Evolutionary conservation across 108 stramenopile genomes (phyloP).

Genomic region (Nitzschia inconspicua): DNA sequence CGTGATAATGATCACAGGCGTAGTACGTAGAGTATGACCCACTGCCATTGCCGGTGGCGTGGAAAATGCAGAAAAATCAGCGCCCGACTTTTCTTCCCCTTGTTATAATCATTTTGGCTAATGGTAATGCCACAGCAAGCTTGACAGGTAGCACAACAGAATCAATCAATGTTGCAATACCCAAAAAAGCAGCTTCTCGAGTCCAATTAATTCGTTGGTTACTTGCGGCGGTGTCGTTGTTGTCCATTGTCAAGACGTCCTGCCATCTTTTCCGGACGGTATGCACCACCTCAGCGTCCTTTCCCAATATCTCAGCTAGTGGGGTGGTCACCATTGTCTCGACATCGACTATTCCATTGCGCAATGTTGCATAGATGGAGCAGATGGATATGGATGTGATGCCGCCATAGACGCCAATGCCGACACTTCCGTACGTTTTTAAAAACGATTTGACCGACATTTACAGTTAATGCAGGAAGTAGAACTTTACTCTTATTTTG

Average conservation of each 20-base stretch:
- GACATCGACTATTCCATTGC: neutral
- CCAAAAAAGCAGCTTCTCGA: conserved; percentile 5
- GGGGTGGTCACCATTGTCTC: too few relatives aligned
- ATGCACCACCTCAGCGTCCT: conserved; percentile 1
- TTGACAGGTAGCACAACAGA: conserved; percentile 5
- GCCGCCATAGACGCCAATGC: neutral
- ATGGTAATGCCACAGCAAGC: neutral
- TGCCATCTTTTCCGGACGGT: neutral
- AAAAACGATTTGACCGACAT: conserved; percentile 6
- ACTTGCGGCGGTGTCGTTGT: neutral
- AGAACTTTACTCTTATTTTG: too few relatives aligned
- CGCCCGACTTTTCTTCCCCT: too few relatives aligned
- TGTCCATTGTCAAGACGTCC: neutral
- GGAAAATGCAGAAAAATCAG: too few relatives aligned
- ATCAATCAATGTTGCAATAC: conserved; percentile 1
- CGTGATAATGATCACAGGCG: too few relatives aligned
- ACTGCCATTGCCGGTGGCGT: too few relatives aligned
- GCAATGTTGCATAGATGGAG: neutral
- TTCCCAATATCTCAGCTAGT: neutral
- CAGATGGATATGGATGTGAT: neutral
- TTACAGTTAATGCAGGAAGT: too few relatives aligned
- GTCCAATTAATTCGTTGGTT: neutral
- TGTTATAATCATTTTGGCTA: too few relatives aligned
- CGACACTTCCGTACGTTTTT: neutral
- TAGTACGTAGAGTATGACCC: too few relatives aligned